phyloP scores from a whole-genome alignment of 2,329 filamentous ascomycete genomes.

The Hansfordia pulvinata region DNA sequence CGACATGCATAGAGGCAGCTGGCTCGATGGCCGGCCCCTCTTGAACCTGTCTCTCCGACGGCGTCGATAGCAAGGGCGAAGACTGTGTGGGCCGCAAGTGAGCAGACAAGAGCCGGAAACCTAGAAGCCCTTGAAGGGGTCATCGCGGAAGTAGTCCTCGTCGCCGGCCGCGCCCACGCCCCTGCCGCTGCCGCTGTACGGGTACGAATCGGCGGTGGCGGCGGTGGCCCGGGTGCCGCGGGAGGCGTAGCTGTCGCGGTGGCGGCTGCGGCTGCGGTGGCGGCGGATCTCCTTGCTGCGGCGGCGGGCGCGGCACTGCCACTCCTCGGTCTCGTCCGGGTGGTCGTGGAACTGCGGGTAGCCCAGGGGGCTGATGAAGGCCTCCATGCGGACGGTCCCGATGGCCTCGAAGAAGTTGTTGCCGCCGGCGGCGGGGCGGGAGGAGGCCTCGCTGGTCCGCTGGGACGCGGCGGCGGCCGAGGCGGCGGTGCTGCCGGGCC shows the following conservation, averaged over 20 bases:
- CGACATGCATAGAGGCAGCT: no score
- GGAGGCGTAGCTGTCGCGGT: conserved; percentile 36
- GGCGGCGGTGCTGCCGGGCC: conserved; percentile 23
- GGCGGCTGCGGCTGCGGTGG: conserved; percentile 36
- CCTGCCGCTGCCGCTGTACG: conserved; percentile 29
- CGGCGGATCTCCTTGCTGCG: conserved; percentile 42
- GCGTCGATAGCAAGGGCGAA: no score
- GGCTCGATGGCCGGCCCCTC: no score
- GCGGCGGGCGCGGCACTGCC: conserved; percentile 30
- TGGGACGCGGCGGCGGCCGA: conserved; percentile 27
- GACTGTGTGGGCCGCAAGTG: no score
- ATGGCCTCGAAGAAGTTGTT: conserved; percentile 73
- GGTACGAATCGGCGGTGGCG: no score
- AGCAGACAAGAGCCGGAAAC: no score
- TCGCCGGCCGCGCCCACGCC: conserved; percentile 33
- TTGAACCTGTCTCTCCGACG: no score
- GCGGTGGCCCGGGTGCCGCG: conserved; percentile 31
- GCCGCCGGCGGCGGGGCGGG: conserved; percentile 24
- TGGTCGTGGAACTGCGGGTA: conserved; percentile 31
- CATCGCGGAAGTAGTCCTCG: conserved; percentile 44
- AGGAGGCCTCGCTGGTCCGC: conserved; percentile 42
- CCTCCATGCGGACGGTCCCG: conserved; percentile 91
- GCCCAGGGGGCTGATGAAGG: conserved; percentile 64
- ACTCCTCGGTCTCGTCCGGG: conserved; percentile 35
- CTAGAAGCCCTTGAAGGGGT: conserved; percentile 50